Percentiles rank a stretch among this genome's conserved stretches.
Evolutionary conservation across 73 alveolate genomes (phyloP).

Genomic region (Paramecium caudatum): DNA sequence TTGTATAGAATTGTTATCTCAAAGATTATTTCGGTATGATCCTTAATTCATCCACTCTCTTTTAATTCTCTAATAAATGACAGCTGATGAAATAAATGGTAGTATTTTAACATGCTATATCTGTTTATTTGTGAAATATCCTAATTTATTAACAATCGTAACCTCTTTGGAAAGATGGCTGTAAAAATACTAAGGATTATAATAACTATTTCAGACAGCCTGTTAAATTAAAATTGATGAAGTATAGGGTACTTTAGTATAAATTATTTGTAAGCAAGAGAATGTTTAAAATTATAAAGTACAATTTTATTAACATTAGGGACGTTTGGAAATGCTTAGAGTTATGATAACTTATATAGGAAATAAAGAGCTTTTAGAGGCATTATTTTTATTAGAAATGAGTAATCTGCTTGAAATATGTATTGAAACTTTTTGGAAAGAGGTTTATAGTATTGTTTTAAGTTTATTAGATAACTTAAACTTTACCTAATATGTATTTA

Average conservation of each 20-base stretch:
- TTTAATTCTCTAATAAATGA: background rate
- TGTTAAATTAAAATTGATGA: background rate
- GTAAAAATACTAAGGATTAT: too few species aligned
- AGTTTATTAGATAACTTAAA: background rate
- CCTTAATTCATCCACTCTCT: too few species aligned
- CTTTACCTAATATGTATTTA: background rate
- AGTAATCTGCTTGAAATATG: background rate
- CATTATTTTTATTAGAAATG: background rate
- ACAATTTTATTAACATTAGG: background rate
- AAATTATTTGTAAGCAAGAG: background rate
- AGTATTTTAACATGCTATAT: background rate
- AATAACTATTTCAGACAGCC: too few species aligned
- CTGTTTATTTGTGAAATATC: background rate
- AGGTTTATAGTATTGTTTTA: background rate
- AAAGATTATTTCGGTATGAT: too few species aligned
- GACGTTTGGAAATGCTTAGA: constrained; percentile 5
- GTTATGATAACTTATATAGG: background rate
- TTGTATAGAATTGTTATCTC: background rate
- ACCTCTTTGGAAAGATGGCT: background rate
- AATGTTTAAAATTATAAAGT: background rate
- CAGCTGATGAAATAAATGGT: background rate
- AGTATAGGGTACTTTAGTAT: background rate
- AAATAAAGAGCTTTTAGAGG: background rate
- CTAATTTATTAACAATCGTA: background rate
- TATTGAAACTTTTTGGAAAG: constrained; percentile 3